Evolutionary conservation across 208 protist genomes (phyloP), one percentile per base, ranked within the genome.

Genomic region (Acanthamoeba healyi): DNA sequence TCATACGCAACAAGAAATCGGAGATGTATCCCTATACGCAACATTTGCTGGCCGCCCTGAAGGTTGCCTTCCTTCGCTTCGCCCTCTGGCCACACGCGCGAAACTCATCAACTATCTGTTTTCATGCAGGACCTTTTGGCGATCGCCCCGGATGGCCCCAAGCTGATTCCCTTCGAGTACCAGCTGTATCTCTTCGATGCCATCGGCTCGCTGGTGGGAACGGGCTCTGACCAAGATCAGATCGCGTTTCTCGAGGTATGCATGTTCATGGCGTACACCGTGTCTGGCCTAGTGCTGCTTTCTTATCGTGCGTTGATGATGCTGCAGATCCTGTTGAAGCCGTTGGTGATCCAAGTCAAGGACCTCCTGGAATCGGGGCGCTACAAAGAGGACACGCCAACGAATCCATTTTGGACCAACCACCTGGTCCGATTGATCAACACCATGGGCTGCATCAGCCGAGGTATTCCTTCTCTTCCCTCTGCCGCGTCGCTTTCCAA

Each of bases 171-270:
- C 32, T 91, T 91, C 24, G 84, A 91, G 61, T 91, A 91, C 32
- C 84, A 91, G 61, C 84, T 91, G n/a, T 72, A 91, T 24, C 84
- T 91, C 26, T 91, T 91, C 34, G 84, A 91, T 34, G 84, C 84
- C 84, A 91, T 91, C 36, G 84, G 84, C 29, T 63, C 84, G 7
- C 56, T 91, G 10, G 84, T 91, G 36, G 84, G 84, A 17, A 49
- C 84, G 14, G 84, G 84, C 56, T 91, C 84, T 51, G 84, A 91
- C 34, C 56, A 91, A 51, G 84, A 91, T n/a, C 84, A 91, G 56
- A 63, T 91, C 24, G 61, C 51, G n/a, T 91, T 70, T 40, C 84
- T 91, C 22, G 56, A 91, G 56, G 84, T 72, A 65, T 9, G 9
- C 10, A 46, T n/a, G n/a, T n/a, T n/a, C n/a, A n/a, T n/a, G n/a